Evolutionary conservation across 768 basidiomycete genomes (phyloP).

Genomic region (Rhizopogon salebrosus): DNA sequence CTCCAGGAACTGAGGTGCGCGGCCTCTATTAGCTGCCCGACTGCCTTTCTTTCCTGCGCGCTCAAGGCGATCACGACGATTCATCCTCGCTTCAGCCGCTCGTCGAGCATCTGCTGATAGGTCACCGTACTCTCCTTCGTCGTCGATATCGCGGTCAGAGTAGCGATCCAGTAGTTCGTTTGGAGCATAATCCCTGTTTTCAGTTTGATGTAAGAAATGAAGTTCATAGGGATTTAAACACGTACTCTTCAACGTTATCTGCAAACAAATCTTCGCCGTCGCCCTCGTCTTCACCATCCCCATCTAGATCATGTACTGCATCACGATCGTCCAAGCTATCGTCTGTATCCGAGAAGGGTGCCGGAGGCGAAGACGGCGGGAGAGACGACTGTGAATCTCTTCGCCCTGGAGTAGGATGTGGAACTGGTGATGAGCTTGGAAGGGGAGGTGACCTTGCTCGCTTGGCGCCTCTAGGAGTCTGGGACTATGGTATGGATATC

Average conservation of each 20-base stretch:
- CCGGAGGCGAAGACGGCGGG: slow-evolving; percentile 81
- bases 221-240: slow-evolving; percentile 10
- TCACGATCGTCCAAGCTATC: slow-evolving; percentile 73
- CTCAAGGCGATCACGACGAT: slow-evolving; percentile 75
- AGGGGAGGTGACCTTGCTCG: slow-evolving; percentile 54
- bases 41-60: slow-evolving; percentile 60
- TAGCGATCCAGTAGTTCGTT: slow-evolving; percentile 84
- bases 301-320: slow-evolving; percentile 58
- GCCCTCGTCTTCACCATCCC: slow-evolving; percentile 65
- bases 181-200: slow-evolving; percentile 72
- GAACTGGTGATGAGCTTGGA: slow-evolving; percentile 44
- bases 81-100: slow-evolving; percentile 84
- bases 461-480: slow-evolving; percentile 53
- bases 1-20: slow-evolving; percentile 84
- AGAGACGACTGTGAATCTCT: slow-evolving; percentile 68
- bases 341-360: slow-evolving; percentile 83
- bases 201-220: slow-evolving; percentile 2
- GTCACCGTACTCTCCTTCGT: slow-evolving; percentile 65
- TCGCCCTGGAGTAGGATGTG: slow-evolving; percentile 39
- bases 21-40: slow-evolving; percentile 72
- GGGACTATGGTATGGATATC: slow-evolving; percentile 18
- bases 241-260: slow-evolving; percentile 70
- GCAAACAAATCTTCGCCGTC: slow-evolving; percentile 92
- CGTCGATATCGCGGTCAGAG: slow-evolving; percentile 83
- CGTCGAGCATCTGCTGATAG: slow-evolving; percentile 68